Evolutionary conservation across 2,329 filamentous ascomycete species (phyloP), one percentile per base, ranked within the genome.

Genomic region (Penicillium aurantiogriseum): DNA sequence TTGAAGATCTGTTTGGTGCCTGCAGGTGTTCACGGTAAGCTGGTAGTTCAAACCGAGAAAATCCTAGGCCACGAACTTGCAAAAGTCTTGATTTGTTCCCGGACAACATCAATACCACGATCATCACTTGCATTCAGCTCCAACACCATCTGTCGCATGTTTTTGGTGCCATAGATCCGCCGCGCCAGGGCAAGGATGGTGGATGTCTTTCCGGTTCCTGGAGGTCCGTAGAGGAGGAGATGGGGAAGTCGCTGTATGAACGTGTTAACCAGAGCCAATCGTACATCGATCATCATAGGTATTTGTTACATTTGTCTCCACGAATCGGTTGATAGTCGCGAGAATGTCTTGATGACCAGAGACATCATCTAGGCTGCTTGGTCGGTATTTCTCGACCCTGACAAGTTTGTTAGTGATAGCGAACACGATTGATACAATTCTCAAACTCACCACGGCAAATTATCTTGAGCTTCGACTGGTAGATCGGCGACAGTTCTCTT

Each of bases 31-130:
- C 27, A 25, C 13, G 5, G 40, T 64, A 29, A 58, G 48, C 45
- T 38, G 33, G 44, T 44, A 11, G 10, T 54, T 13, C 17, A 44
- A 29, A 17, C 1, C n/a, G 19, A 46, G 13, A 21, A 3, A 25
- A 3, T 43, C 11, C 29, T 19, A 46, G 31, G 51, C 1, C 29
- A 74, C 70, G 51, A 51, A 79, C 90, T 95, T 40, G 91, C 93
- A 78, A 99, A 99, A 0, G 94, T 99, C 83, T 97, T 99, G 84
- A 99, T 99, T 77, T 99, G 94, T 79, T 99, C 94, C 64, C 92
- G 86, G 56, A 99, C 94, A 2, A 99, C 94, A 65, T 99, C 94
- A 74, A 99, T 99, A 70, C 94, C 94, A 76, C 94, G 85, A 75
- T 99, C 94, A 72, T 99, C 94, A 48, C 92, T 96, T 40, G 94